Percentiles rank a stretch among this genome's conserved stretches.
Evolutionary conservation across 2,329 filamentous ascomycete genomes (phyloP).

Genomic region (Raffaelea ambrosiae): DNA sequence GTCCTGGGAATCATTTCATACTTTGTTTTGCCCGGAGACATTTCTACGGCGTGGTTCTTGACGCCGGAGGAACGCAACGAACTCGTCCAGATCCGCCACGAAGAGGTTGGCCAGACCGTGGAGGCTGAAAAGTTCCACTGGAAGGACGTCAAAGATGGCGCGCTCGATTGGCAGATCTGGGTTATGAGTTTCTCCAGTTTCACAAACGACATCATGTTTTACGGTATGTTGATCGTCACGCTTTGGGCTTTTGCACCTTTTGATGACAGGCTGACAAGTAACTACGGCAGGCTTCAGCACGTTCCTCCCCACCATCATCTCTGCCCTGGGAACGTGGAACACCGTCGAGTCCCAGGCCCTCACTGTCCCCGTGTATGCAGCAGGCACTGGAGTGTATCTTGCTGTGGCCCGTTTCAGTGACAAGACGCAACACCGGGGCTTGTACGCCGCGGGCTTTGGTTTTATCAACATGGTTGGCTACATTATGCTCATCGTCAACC

Average conservation of each 20-base stretch:
- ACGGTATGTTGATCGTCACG: constrained; percentile 43
- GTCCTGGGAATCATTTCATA: constrained; percentile 44
- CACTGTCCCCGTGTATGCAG: constrained; percentile 67
- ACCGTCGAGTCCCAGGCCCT: constrained; percentile 62
- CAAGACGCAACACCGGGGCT: constrained; percentile 52
- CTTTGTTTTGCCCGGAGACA: constrained; percentile 71
- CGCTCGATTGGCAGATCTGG: constrained; percentile 70
- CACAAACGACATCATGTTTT: constrained; percentile 67
- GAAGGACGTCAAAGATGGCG: constrained; percentile 56
- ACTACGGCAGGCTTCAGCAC: constrained; percentile 54
- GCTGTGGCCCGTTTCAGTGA: constrained; percentile 58
- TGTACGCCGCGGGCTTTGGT: constrained; percentile 56
- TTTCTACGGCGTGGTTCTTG: constrained; percentile 68
- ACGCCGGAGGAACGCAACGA: constrained; percentile 61
- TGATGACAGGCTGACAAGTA: not conserved
- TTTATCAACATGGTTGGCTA: constrained; percentile 59
- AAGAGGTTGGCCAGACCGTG: constrained; percentile 44
- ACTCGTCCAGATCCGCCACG: constrained; percentile 62
- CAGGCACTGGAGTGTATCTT: constrained; percentile 64
- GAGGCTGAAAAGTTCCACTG: constrained; percentile 40
- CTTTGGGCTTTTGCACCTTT: no score
- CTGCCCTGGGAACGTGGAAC: constrained; percentile 55
- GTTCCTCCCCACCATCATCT: constrained; percentile 71
- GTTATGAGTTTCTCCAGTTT: constrained; percentile 62
- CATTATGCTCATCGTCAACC: constrained; percentile 54